Base-by-base conservation (phyloP, 805 yeast species). In the Metschnikowia kofuensis region DNA sequence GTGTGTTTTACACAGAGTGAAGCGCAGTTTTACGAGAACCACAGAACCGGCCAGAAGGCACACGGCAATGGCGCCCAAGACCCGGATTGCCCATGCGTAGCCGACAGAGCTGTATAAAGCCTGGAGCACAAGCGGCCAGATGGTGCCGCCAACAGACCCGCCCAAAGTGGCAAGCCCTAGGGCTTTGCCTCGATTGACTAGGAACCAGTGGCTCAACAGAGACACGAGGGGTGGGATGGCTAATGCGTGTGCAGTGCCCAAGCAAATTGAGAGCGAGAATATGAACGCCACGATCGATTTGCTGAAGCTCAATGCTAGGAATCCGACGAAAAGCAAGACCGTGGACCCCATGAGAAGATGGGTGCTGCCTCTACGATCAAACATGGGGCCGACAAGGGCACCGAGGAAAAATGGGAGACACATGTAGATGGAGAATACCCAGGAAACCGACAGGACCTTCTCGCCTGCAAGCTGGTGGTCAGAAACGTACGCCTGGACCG, bases 201-300 rank as follows among this genome's bases (percentile, higher is more conserved):
- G 66, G 61, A 85, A 85, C 84, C 87, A 85, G 51, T 85, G 88
- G 27, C 83, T 79, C 0, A 84, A 74, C 14, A 80, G 81, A 7
- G 87, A 78, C 2, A 85, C 71, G 35, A 82, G 62, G 0, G 89
- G 89, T 7, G 83, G 76, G 67, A 82, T 76, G 32, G 84, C 70
- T 32, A 83, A 66, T 1, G 85, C 85, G 35, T 79, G 74, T 0
- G 87, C 89, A 5, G 77, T 51, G 4, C 89, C 90, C 37, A 76
- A 66, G 21, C 77, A 68, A 1, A 84, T 53, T 5, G 56, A 52
- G 58, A 84, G 81, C 30, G 84, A 71, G 26, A 85, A 61, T 14
- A 85, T 73, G 56, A 85, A 85, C 49, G 85, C 87, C 68, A 78
- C 83, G 8, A 80, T 71, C 4, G 72, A 57, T 1, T 66, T 68